Base-by-base conservation (phyloP, 2,329 filamentous ascomycete genomes). In the Myriosclerotinia duriaeana region DNA sequence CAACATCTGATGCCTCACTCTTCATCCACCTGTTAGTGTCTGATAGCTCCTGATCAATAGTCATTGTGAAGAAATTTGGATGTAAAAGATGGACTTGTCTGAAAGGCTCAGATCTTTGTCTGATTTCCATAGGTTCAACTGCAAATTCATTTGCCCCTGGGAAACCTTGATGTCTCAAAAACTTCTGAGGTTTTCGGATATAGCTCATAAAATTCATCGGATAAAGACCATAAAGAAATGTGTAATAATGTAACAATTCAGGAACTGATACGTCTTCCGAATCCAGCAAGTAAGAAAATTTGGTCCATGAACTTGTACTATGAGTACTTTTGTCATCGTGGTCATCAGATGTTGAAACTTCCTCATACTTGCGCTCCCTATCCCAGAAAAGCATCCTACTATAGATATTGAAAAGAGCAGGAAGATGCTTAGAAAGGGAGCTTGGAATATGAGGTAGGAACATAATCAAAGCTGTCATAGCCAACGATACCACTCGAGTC, bases 201-300 rank as follows among this genome's bases (percentile, higher is more conserved):
- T 94, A 95, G 77, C 89, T 89, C 85, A 92, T 90, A 72, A 95
- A 92, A 75, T 94, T 94, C 74, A 94, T 85, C 1, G 91, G 91
- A 70, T 94, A 95, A 5, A 95, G 79, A 0, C 91, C 92, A 72
- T 95, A 95, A 0, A 95, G 81, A 36, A 93, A 89, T 3, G 90
- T 93, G 72, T 93, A 95, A 77, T 92, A 93, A 71, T 88, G 86
- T 64, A 88, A 78, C 1, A 94, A 81, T 68, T 91, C 88, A 6
- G 88, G 86, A 2, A 92, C 85, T 3, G 83, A 80, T 7, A 83
- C 82, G 53, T 86, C 85, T 64, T 90, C 85, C 14, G 82, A 80
- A 44, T 89, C 86, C n/a, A 86, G 80, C 7, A 87, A 82, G 69
- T 86, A 87, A 8, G 82, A 76, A 48, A 85, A 83, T 68, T 84